Conservation (phyloP, 345 rosid genomes). For the Bruguiera parviflora region DNA sequence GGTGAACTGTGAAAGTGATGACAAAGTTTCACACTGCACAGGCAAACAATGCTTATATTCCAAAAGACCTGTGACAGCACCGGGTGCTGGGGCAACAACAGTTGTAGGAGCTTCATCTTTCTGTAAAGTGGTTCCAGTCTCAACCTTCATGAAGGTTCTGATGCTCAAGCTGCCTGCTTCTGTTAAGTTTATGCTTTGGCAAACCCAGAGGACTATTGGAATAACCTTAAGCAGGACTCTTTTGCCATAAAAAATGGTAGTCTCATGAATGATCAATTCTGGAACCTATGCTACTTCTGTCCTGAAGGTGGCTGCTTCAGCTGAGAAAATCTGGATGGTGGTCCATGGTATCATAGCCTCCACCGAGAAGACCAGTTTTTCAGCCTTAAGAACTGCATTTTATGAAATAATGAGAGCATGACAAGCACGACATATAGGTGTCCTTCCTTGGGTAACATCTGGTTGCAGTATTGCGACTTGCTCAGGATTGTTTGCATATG, state of each 20-base stretch:
- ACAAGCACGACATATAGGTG: slow-evolving; percentile 28
- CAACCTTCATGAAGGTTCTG: slow-evolving; percentile 60
- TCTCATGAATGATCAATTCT: slow-evolving; percentile 65
- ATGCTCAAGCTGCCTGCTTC: slow-evolving; percentile 61
- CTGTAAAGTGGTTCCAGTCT: slow-evolving; percentile 65
- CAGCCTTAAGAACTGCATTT: slow-evolving; percentile 90
- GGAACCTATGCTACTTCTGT: slow-evolving; percentile 58
- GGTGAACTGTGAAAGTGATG: slow-evolving; percentile 34
- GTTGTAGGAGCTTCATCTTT: slow-evolving; percentile 77
- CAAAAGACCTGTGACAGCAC: slow-evolving; percentile 68
- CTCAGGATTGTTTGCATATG: slow-evolving; percentile 56
- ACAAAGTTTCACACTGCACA: slow-evolving; percentile 34
- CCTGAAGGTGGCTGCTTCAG: slow-evolving; percentile 67
- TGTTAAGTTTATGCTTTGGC: slow-evolving; percentile 54
- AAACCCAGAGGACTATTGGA: slow-evolving; percentile 64
- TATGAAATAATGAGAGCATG: slow-evolving; percentile 94
- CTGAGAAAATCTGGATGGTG: slow-evolving; percentile 75
- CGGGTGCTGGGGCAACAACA: slow-evolving; percentile 93
- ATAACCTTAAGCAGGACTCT: slow-evolving; percentile 53
- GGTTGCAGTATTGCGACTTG: slow-evolving; percentile 81
- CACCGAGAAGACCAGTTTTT: slow-evolving; percentile 82
- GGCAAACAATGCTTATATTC: slow-evolving; percentile 44
- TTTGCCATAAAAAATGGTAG: slow-evolving; percentile 57
- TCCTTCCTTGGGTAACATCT: slow-evolving; percentile 60
- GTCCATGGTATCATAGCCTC: slow-evolving; percentile 76